These are phyloP conservation scores for Leccinum arenicola DNA, from an alignment of 768 basidiomycete species.

Conservation along the genomic window DNA sequence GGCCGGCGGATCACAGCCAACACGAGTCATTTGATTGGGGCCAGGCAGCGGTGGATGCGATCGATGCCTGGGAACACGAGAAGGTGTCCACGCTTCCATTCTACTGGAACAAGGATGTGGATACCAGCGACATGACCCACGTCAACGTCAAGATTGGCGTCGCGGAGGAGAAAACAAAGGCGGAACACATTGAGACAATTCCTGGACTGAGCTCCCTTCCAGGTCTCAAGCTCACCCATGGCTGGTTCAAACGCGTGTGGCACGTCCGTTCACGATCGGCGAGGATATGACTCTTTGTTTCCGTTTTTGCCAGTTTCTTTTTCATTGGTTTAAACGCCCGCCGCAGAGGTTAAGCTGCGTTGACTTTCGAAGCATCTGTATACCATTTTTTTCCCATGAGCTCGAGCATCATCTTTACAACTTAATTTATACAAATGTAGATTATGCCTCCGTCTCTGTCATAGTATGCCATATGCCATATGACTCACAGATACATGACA, in stretches of 20 bases:
- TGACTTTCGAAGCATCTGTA: constrained; percentile 9
- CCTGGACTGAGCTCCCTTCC: constrained; percentile 21
- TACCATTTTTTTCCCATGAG: neutral
- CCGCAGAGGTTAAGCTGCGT: constrained; percentile 3
- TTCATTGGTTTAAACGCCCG: constrained; percentile 1
- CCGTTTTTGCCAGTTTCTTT: neutral
- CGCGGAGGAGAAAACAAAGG: constrained; percentile 9
- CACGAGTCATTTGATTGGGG: constrained; percentile 81
- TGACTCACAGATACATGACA: constrained; percentile 1
- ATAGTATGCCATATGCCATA: neutral
- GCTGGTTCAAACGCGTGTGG: constrained; percentile 34
- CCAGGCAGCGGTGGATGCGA: constrained; percentile 55
- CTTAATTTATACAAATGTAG: constrained; percentile 3
- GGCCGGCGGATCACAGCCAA: constrained; percentile 48
- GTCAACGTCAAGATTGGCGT: neutral
- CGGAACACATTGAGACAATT: constrained; percentile 21
- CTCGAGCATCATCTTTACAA: neutral
- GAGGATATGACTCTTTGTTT: constrained; percentile 15
- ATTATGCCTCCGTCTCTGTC: constrained; percentile 1
- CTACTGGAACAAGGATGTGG: constrained; percentile 46
- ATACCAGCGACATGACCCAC: constrained; percentile 31
- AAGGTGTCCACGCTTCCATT: constrained; percentile 37
- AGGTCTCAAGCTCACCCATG: constrained; percentile 23
- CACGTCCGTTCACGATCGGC: constrained; percentile 28
- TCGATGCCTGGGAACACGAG: constrained; percentile 56